Evolutionary conservation across 768 basidiomycete species (phyloP), one percentile per base, ranked within the genome.

Genomic region (Psilocybe cubensis): DNA sequence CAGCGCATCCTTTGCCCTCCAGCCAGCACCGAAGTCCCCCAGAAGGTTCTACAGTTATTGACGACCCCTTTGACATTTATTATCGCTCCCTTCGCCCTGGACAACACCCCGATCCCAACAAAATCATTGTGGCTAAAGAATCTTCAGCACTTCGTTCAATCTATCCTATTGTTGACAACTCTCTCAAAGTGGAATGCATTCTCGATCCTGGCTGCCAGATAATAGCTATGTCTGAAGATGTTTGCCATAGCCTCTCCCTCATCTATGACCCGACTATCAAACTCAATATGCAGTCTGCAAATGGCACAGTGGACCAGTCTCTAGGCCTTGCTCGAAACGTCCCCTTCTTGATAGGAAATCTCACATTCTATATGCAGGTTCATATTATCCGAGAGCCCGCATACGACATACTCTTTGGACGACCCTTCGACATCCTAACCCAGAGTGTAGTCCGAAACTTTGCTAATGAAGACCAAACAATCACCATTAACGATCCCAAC

Each of bases 361-460:
- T 70, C 12, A 67, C 56, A 4, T 6, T 73, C 3, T 70, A 68
- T 29, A 23, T 71, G 3, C 70, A 73, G 60, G 63, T 70, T 7
- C 72, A 73, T 42, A 57, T 73, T 4, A 64, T 73, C 7, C 35
- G 58, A 18, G 52, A 54, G 1, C 63, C 65, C 0, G 63, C 71
- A 0, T 74, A 74, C 48, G 58, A 61, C 12, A 63, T 74, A 2
- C 31, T 74, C 4, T 47, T 74, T 1, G 72, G 72, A 4, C 46
- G 71, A 28, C 70, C 73, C 3, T 72, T 74, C 52, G 67, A 71
- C 54, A 63, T 66, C 1, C 31, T 72, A 1, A 70, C 69, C 1
- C 12, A 52, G 18, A 68, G 61, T 41, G 53, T 50, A 4, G 48
- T 66, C 2, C 56, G 56, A 1, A 69, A 67, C 42, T 49, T 48